Percentiles rank a stretch among this genome's conserved stretches.
Evolutionary conservation across 2,329 filamentous ascomycete genomes (phyloP).

Genomic region (Zopfia rhizophila): DNA sequence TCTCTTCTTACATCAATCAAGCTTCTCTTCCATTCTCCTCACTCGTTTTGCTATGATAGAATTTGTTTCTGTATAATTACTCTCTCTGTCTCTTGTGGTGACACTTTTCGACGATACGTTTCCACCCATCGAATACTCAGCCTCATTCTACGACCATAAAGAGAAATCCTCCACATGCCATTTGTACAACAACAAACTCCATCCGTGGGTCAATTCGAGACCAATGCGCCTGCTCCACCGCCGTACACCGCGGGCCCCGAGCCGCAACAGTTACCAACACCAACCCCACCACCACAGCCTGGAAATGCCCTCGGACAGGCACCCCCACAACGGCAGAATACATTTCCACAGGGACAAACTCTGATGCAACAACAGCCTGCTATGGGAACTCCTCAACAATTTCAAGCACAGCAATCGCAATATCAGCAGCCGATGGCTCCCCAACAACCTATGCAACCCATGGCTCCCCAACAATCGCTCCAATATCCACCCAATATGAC

Average conservation of each 20-base stretch:
- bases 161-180: conserved; percentile 9
- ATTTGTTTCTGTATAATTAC: no score
- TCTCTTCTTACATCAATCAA: no score
- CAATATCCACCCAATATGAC: conserved; percentile 37
- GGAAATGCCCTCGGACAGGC: conserved; percentile 24
- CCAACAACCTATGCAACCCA: conserved; percentile 23
- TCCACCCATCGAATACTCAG: no score
- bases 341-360: conserved; percentile 27
- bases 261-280: conserved; percentile 29
- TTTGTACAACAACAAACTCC: conserved; percentile 25
- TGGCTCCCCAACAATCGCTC: conserved; percentile 26
- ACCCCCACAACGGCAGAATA: conserved; percentile 23
- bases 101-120: no score
- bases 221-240: conserved; percentile 30
- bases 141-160: background rate
- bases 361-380: conserved; percentile 21
- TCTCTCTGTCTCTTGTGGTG: no score
- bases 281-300: conserved; percentile 24
- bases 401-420: conserved; percentile 21
- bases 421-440: conserved; percentile 19
- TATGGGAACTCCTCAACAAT: conserved; percentile 16
- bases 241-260: conserved; percentile 28
- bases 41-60: no score
- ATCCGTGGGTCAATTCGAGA: conserved; percentile 24
- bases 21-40: no score